Conservation (phyloP, 768 basidiomycete genomes). For the Amanita muscaria region DNA sequence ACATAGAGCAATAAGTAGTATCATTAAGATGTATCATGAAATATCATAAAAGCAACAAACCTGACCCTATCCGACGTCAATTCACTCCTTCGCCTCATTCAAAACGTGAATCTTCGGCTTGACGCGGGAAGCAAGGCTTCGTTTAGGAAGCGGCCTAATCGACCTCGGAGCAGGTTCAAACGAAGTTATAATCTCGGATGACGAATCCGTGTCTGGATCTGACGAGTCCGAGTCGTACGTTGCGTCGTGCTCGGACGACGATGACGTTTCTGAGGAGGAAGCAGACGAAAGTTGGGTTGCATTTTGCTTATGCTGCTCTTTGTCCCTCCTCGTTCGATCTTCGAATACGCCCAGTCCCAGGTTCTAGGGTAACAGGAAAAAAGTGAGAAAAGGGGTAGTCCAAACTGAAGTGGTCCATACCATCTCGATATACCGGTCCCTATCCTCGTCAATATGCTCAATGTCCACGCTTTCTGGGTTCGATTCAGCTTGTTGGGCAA, state of each 20-base stretch:
- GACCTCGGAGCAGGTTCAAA: constrained; percentile 28
- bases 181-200: constrained; percentile 32
- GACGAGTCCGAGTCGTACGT: constrained; percentile 24
- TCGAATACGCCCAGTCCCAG: constrained; percentile 59
- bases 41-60: no score
- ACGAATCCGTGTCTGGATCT: constrained; percentile 13
- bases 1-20: constrained; percentile 11
- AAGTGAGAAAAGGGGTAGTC: no score
- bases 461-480: constrained; percentile 61
- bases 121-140: constrained; percentile 14
- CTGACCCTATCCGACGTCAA: no score
- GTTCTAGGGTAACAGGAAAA: constrained; percentile 33
- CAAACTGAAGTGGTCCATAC: no score
- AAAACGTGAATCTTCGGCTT: constrained; percentile 25
- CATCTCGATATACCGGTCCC: constrained; percentile 57
- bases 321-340: constrained; percentile 21
- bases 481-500: constrained; percentile 34
- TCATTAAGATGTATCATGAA: no score
- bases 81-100: constrained; percentile 6
- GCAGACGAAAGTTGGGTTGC: constrained; percentile 21
- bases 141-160: constrained; percentile 40
- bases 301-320: constrained; percentile 16
- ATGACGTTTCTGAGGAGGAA: constrained; percentile 9
- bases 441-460: constrained; percentile 46
- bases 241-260: constrained; percentile 15